Evolutionary conservation across 257 asterid genomes (phyloP).

Genomic region (Euphrasia confusa): DNA sequence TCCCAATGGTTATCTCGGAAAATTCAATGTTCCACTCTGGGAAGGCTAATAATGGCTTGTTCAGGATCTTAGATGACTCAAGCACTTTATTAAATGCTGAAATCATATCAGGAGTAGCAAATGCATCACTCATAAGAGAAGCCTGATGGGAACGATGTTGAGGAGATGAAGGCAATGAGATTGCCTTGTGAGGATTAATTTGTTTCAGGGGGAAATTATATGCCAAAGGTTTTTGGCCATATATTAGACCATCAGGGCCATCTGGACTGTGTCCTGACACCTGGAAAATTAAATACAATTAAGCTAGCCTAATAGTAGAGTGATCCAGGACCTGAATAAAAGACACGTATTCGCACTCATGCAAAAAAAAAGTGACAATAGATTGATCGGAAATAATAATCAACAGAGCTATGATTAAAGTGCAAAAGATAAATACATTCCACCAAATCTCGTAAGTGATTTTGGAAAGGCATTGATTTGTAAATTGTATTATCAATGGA

Average conservation of each 20-base stretch:
- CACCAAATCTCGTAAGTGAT: conserved; percentile 1
- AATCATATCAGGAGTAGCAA: conserved; percentile 38
- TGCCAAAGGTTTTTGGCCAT: conserved; percentile 40
- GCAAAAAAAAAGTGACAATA: conserved; percentile 5
- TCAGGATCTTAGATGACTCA: conserved; percentile 64
- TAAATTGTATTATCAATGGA: conserved; percentile 1
- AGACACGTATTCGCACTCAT: conserved; percentile 28
- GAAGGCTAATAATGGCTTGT: conserved; percentile 70
- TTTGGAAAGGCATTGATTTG: conserved; percentile 17
- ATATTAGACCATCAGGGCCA: conserved; percentile 40
- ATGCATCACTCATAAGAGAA: conserved; percentile 39
- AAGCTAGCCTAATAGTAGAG: conserved; percentile 17
- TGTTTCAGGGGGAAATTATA: conserved; percentile 42
- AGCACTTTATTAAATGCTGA: conserved; percentile 59
- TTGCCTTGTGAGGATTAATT: conserved; percentile 56
- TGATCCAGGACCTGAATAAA: conserved; percentile 19
- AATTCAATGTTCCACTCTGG: conserved; percentile 87
- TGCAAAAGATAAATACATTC: neutral
- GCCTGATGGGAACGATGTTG: conserved; percentile 42
- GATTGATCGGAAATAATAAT: conserved; percentile 9
- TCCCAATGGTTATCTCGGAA: conserved; percentile 74
- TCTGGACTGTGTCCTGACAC: conserved; percentile 55
- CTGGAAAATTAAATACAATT: conserved; percentile 36
- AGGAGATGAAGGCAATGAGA: conserved; percentile 89
- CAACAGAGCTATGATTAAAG: conserved; percentile 10